These are phyloP conservation scores for Alternaria incomplexa DNA, from an alignment of 2,329 filamentous ascomycete species.

Conservation along the genomic window DNA sequence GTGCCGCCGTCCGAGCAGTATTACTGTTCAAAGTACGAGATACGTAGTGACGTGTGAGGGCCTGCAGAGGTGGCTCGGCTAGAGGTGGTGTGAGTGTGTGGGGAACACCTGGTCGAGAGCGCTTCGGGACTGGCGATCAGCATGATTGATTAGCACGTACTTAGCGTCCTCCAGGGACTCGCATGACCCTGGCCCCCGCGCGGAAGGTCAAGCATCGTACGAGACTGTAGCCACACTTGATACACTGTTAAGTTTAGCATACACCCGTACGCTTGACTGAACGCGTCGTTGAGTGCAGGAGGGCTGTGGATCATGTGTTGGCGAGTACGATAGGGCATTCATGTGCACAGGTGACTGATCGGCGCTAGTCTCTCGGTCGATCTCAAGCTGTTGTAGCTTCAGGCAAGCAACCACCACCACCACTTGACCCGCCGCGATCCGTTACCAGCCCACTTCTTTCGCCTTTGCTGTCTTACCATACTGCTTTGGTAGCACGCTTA, in stretches of 20 bases:
- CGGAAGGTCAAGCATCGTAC: conserved; percentile 10
- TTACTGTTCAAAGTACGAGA: background rate
- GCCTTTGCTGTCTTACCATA: background rate
- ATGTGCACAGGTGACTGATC: conserved; percentile 4
- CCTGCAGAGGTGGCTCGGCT: conserved; percentile 3
- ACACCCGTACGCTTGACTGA: conserved; percentile 8
- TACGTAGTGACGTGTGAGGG: conserved; percentile 8
- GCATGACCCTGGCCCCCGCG: conserved; percentile 28
- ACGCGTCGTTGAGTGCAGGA: conserved; percentile 2
- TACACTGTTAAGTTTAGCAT: conserved; percentile 3
- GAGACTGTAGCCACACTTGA: conserved; percentile 8
- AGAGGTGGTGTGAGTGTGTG: conserved; percentile 11
- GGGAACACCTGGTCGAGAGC: conserved; percentile 18
- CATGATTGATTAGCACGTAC: conserved; percentile 17
- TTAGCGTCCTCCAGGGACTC: conserved; percentile 18
- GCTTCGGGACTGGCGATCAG: conserved; percentile 20
- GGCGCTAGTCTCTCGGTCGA: conserved; percentile 11
- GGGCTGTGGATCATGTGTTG: conserved; percentile 2
- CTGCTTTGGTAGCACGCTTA: conserved; percentile 2
- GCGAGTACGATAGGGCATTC: conserved; percentile 1
- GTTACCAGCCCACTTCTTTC: conserved; percentile 6
- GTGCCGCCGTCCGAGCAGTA: background rate
- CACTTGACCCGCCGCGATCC: background rate
- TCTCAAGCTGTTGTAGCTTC: conserved; percentile 3
- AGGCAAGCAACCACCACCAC: conserved; percentile 5